Base-by-base conservation (phyloP, 257 asterid species). In the Nicotiana benthamiana region DNA sequence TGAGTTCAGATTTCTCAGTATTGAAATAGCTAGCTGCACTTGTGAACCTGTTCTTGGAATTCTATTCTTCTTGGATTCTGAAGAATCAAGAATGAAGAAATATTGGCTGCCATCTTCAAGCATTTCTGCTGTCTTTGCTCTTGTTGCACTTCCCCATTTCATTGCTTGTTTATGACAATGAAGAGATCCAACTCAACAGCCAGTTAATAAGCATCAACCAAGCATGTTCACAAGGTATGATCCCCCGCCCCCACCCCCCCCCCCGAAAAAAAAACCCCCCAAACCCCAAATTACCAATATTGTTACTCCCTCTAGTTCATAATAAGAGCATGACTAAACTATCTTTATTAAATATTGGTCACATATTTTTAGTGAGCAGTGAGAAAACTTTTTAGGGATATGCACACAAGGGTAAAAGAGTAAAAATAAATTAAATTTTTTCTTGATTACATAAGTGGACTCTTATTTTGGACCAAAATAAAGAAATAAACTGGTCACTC, bases 131-230 rank as follows among this genome's bases (percentile, higher is more conserved):
- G 13, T 17, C 15, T 80, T 68, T 9, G 11, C 62, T 28, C 18
- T 24, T 4, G 20, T 70, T 80, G 12, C 70, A 32, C 24, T 68
- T 51, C 79, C 52, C 24, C 43, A 53, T 80, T 34, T 70, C 75
- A 74, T 24, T 20, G 3, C 24, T 48, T 80, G 70, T 64, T 66
- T 43, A 32, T 70, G n/a, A 74, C 56, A 40, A 70, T 24, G 46
- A 67, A 54, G 66, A 80, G 0, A 52, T 53, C 12, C 79, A 80
- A 80, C 57, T 40, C 56, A 80, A n/a, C 11, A 68, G 60, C 4
- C 83, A 80, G 67, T 57, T 77, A 20, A 80, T 66, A 7, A 70
- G 57, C 79, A 34, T 70, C 34, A 54, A 68, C 28, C 79, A 80
- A 80, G 56, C 54, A 80, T 68, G 80, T 80, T 22, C 26, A 46